Evolutionary conservation across 306 rosid species (phyloP).

Genomic region (Biancaea sappan): DNA sequence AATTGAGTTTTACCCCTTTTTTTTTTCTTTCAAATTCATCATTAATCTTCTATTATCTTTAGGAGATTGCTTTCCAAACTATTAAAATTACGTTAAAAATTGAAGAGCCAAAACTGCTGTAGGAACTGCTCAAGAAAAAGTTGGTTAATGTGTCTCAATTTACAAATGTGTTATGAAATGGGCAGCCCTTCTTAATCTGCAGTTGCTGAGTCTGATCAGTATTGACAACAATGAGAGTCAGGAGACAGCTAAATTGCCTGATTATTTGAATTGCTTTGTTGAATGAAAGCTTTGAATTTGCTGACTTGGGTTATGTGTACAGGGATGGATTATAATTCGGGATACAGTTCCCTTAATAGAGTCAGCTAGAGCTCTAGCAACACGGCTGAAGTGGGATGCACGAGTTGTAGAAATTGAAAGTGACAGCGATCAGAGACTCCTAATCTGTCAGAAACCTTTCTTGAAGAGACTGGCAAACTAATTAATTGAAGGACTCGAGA

Average conservation of each 20-base stretch:
- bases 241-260: background rate
- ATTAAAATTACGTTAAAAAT: background rate
- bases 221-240: background rate
- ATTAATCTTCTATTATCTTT: background rate
- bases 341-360: conserved; percentile 70
- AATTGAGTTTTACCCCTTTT: background rate
- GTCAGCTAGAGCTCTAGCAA: conserved; percentile 70
- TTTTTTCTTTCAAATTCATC: background rate
- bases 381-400: conserved; percentile 95
- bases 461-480: conserved; percentile 70
- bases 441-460: conserved; percentile 93
- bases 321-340: conserved; percentile 95
- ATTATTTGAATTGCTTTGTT: background rate
- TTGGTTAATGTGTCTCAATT: background rate
- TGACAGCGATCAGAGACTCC: conserved; percentile 78
- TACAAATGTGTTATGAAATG: background rate
- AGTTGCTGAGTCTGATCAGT: conserved; percentile 15
- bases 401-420: conserved; percentile 81
- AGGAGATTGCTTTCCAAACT: background rate
- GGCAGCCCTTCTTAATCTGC: background rate
- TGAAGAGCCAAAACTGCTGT: background rate
- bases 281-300: conserved; percentile 4
- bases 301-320: conserved; percentile 42
- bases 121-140: background rate
- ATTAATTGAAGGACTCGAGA: conserved; percentile 41